Evolutionary conservation across 106 monocot genomes (phyloP).

Genomic region (Dendrobium huoshanense): DNA sequence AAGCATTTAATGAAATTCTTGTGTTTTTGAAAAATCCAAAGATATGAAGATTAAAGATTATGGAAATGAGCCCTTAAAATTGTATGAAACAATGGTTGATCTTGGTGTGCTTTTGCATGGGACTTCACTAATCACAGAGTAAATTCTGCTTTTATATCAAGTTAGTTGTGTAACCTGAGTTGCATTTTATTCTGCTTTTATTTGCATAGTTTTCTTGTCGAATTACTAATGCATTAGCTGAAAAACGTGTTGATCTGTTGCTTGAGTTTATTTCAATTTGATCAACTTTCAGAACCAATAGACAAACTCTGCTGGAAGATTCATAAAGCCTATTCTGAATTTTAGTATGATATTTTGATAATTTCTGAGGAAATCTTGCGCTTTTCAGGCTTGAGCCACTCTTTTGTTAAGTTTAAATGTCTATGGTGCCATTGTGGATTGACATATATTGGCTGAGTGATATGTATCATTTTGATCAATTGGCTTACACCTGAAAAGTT

Average conservation of each 20-base stretch:
- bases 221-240: neutral
- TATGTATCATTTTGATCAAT: too few species aligned
- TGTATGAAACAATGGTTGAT: neutral
- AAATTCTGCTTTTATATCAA: neutral
- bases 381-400: too few species aligned
- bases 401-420: too few species aligned
- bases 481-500: too few species aligned
- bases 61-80: neutral
- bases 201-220: neutral
- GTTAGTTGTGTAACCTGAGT: neutral
- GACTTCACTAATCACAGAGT: neutral
- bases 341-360: too few species aligned
- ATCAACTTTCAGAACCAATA: too few species aligned
- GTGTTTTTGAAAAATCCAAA: neutral
- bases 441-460: too few species aligned
- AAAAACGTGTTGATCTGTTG: neutral
- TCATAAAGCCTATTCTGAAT: too few species aligned
- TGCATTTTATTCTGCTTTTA: neutral
- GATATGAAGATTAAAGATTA: neutral
- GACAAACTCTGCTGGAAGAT: too few species aligned
- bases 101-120: neutral
- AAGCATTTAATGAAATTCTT: neutral
- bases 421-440: too few species aligned
- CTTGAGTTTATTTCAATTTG: neutral
- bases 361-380: too few species aligned